A percentile compares a stretch with the other conserved stretches of the same genome.
Evolutionary conservation across 371 early-diverging fungal species (phyloP).

Genomic region (Apophysomyces sp.): DNA sequence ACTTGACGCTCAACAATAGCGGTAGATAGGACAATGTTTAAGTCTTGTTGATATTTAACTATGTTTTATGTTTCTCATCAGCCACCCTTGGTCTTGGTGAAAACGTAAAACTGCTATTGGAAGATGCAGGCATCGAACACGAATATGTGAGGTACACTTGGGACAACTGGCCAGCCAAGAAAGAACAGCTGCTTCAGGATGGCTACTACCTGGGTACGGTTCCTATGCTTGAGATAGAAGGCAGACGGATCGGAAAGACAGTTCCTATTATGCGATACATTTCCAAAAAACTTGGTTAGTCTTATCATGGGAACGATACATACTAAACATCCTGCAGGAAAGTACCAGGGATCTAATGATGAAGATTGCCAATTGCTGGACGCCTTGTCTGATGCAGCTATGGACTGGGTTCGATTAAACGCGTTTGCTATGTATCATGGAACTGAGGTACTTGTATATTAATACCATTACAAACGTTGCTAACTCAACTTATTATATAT

Average conservation of each 20-base stretch:
- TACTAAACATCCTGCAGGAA: slow-evolving; percentile 8
- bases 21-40: not conserved
- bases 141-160: slow-evolving; percentile 14
- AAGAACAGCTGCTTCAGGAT: slow-evolving; percentile 8
- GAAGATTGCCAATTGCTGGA: slow-evolving; percentile 25
- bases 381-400: not conserved
- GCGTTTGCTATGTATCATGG: not conserved
- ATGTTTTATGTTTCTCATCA: not conserved
- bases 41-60: not conserved
- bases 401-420: not conserved
- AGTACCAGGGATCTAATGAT: slow-evolving; percentile 20
- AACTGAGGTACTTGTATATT: not conserved
- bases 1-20: not conserved
- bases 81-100: slow-evolving; percentile 22
- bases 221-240: slow-evolving; percentile 22
- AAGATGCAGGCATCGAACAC: slow-evolving; percentile 25
- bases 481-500: not conserved
- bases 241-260: slow-evolving; percentile 22
- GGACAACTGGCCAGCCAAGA: slow-evolving; percentile 16
- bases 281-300: slow-evolving; percentile 20
- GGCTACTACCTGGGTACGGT: slow-evolving; percentile 11
- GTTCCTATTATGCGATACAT: slow-evolving; percentile 22
- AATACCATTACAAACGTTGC: not conserved
- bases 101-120: slow-evolving; percentile 17
- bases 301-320: not conserved